Evolutionary conservation across 495 filamentous ascomycete species (phyloP).

Genomic region (Patellaria atrata): DNA sequence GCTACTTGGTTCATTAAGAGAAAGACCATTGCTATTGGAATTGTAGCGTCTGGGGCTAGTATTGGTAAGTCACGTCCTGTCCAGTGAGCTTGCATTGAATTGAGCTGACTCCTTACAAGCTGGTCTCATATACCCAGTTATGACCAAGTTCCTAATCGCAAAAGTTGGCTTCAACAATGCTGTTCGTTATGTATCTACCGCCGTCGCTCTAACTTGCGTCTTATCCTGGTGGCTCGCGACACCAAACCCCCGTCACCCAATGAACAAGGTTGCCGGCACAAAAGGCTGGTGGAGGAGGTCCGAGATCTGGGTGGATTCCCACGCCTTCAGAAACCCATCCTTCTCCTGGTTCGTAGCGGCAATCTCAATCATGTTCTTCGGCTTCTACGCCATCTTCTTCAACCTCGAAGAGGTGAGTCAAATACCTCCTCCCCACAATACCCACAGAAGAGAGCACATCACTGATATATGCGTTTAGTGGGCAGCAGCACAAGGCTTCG

Average conservation of each 20-base stretch:
- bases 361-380: slow-evolving; percentile 29
- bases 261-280: slow-evolving; percentile 8
- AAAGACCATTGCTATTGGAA: slow-evolving; percentile 29
- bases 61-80: slow-evolving; percentile 12
- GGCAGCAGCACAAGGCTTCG: slow-evolving; percentile 27
- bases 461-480: slow-evolving; percentile 18
- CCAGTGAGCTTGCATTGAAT: not conserved
- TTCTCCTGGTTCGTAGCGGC: slow-evolving; percentile 25
- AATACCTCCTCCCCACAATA: not conserved
- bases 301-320: slow-evolving; percentile 24
- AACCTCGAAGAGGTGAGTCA: slow-evolving; percentile 28
- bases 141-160: slow-evolving; percentile 24
- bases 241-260: slow-evolving; percentile 22
- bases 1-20: slow-evolving; percentile 28
- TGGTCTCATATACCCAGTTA: slow-evolving; percentile 28
- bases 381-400: slow-evolving; percentile 34
- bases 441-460: slow-evolving; percentile 1
- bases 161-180: slow-evolving; percentile 25
- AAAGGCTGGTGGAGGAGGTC: slow-evolving; percentile 12
- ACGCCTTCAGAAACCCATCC: slow-evolving; percentile 23
- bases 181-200: slow-evolving; percentile 18
- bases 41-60: slow-evolving; percentile 32
- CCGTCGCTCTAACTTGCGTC: slow-evolving; percentile 21
- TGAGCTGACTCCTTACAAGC: slow-evolving; percentile 7
- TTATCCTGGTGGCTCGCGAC: slow-evolving; percentile 24